Evolutionary conservation across 2,329 filamentous ascomycete genomes (phyloP), one percentile per base, ranked within the genome.

Genomic region (Ophiocordyceps camponoti-leonardi): DNA sequence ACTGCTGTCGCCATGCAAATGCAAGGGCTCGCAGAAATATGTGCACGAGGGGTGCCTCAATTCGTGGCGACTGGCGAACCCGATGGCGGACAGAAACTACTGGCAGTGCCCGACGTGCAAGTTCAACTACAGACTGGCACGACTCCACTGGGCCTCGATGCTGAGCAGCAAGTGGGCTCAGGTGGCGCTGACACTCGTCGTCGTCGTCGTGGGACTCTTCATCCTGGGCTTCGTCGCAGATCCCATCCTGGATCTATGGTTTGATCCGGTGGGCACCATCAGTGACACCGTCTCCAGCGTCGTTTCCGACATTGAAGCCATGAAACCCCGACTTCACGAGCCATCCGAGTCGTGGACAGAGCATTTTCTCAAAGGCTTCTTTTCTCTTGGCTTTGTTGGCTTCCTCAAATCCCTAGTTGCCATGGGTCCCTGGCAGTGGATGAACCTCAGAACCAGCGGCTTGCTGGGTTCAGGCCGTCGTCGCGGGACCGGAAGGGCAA

Each of bases 21-120:
- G 92, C 72, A 93, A 86, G 66, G 92, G 92, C 45, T 86, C 84
- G 37, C 85, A 90, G 54, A 85, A 85, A 65, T 95, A 94, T 63
- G 87, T 96, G 22, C 92, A 98, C 61, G 86, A 95, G 62, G 83
- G 79, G 28, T 98, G 92, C 58, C 70, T 98, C 43, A 77, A 83
- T 55, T 71, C 76, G 12, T 96, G 88, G 86, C 77, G 92, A 53
- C 73, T 81, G 50, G 74, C 84, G 41, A 78, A 86, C 57, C 82
- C 84, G 0, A 56, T 62, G 26, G 63, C 62, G 56, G 71, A 67
- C 30, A 74, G 83, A 47, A 86, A 88, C 54, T 93, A 80, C 59
- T 94, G 82, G 77, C 75, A 84, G 55, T 96, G 90, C 57, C 84
- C 84, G 19, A 94, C 86, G 0, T 96, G 90, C 63, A 72, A 78